Base-by-base conservation (phyloP, 352 stramenopile species). In the Discostella stelligera region DNA sequence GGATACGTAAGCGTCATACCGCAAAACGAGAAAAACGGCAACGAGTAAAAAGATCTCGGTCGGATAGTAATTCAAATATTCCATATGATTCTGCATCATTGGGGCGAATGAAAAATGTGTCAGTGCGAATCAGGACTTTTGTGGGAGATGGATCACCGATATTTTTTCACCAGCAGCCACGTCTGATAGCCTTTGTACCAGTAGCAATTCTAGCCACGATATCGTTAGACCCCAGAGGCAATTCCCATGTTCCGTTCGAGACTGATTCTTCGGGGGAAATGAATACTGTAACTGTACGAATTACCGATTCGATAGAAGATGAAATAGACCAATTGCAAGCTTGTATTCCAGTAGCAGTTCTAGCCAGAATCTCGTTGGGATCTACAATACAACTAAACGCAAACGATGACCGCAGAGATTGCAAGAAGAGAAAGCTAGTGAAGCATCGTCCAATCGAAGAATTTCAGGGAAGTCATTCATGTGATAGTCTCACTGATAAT, bases 1-100 rank as follows among this genome's bases (percentile, higher is more conserved):
- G 63, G 71, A 48, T 79, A 55, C 39, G 54, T 7, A 74, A 74
- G 63, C 71, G 71, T 39, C 37, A 53, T 14, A 60, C 63, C 30
- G 14, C 32, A 23, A 62, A 60, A 53, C 65, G 20, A 48, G 58
- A 74, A 20, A 72, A 66, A 56, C 66, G 60, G 55, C 50, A 71
- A 23, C 55, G 64, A 10, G 25, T 14, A 20, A 73, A 72, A 2
- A 32, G 2, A 18, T 65, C 21, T 64, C n/a, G 25, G 3, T 50
- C 21, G 21, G 41, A 20, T 37, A 20, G n/a, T 20, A 41, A 25
- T 27, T 11, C 0, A 8, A 46, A 20, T 20, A 13, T 10, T 21
- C 11, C 23, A 18, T n/a, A 20, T 10, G 48, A 55, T 1, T 48
- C 48, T 49, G 14, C 21, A 27, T 20, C 44, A 5, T 49, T 21